A percentile compares a stretch with the other conserved stretches of the same genome.
Conservation (phyloP, 257 asterid species). For the Ocimum tenuiflorum region DNA sequence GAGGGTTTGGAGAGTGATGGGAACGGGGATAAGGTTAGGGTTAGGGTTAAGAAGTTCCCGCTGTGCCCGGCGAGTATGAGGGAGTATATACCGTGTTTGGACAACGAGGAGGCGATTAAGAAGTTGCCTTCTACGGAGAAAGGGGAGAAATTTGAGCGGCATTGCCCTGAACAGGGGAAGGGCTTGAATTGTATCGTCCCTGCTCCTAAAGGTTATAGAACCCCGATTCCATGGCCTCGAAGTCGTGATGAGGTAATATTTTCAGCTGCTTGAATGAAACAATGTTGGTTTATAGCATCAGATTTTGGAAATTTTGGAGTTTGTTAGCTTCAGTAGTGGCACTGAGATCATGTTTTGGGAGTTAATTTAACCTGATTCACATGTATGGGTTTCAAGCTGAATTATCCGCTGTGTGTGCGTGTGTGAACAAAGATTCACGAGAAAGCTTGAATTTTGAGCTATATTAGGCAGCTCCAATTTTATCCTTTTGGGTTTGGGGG, state of each 20-base stretch:
- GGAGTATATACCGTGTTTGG: slow-evolving; percentile 93
- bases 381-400: not conserved
- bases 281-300: not conserved
- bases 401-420: too few species aligned
- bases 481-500: not conserved
- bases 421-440: slow-evolving; percentile 9
- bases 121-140: slow-evolving; percentile 54
- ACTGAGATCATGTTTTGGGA: not conserved
- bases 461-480: too few species aligned
- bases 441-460: not conserved
- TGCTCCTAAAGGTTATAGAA: slow-evolving; percentile 73
- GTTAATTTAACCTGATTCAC: not conserved
- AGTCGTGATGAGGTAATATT: slow-evolving; percentile 80
- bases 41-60: slow-evolving; percentile 50
- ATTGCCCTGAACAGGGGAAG: slow-evolving; percentile 65
- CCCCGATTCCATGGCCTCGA: slow-evolving; percentile 80
- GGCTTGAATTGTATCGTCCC: slow-evolving; percentile 77
- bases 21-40: too few species aligned
- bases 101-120: slow-evolving; percentile 63
- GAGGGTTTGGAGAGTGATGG: too few species aligned
- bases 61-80: slow-evolving; percentile 61
- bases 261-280: not conserved
- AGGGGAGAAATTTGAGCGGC: slow-evolving; percentile 84
- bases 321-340: not conserved
- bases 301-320: not conserved